Evolutionary conservation across 2,329 filamentous ascomycete species (phyloP).

Genomic region (Daldinia eschscholtzii): DNA sequence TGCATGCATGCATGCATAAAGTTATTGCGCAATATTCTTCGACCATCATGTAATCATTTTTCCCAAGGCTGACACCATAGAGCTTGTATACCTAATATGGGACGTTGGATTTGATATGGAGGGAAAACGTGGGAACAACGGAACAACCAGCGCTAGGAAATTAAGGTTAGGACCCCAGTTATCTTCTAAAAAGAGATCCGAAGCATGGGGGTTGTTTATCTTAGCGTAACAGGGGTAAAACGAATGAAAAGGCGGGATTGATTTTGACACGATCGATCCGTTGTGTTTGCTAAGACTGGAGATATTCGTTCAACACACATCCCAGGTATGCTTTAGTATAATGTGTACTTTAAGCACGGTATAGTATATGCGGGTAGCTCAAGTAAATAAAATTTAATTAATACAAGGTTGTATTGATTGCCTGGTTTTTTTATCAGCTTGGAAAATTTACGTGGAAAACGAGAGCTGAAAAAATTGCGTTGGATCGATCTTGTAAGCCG

Average conservation of each 20-base stretch:
- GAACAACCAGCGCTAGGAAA: background rate
- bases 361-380: too few relatives aligned
- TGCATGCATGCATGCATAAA: slow-evolving; percentile 1
- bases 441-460: too few relatives aligned
- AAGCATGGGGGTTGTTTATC: background rate
- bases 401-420: background rate
- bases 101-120: background rate
- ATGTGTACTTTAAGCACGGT: too few relatives aligned
- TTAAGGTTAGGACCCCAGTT: background rate
- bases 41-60: slow-evolving; percentile 25
- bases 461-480: too few relatives aligned
- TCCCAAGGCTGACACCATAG: background rate
- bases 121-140: background rate
- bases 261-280: background rate
- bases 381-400: too few relatives aligned
- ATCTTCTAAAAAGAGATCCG: background rate
- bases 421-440: too few relatives aligned
- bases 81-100: background rate
- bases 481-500: background rate
- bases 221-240: background rate
- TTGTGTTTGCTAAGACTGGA: background rate
- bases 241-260: background rate
- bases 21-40: slow-evolving; percentile 31
- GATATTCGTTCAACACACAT: background rate
- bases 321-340: too few relatives aligned